phyloP scores from a whole-genome alignment of 108 stramenopile genomes.

The Nannochloropsis granulata region DNA sequence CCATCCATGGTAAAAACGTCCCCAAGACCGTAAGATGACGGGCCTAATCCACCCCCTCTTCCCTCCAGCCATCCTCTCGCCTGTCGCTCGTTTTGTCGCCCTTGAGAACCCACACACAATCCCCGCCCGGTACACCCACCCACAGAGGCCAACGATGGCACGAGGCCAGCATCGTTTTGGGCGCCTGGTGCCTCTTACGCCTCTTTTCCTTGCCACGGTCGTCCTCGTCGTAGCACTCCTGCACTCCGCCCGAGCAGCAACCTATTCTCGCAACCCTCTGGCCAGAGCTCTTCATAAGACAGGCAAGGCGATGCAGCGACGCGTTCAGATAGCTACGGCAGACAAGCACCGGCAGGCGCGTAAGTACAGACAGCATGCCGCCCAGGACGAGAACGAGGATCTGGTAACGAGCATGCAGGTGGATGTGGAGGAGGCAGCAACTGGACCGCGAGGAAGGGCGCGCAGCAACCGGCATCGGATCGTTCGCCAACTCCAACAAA shows the following conservation, averaged over 20 bases:
- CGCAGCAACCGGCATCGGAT: neutral
- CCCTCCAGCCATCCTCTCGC: too few species aligned
- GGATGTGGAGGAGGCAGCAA: neutral
- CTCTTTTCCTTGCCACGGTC: too few species aligned
- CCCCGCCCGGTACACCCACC: too few species aligned
- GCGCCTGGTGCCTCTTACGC: too few species aligned
- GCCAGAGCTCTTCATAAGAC: neutral
- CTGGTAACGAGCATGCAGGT: neutral
- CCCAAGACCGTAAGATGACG: too few species aligned
- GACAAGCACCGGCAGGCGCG: neutral
- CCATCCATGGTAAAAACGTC: too few species aligned
- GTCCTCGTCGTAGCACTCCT: too few species aligned
- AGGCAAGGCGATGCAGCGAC: neutral
- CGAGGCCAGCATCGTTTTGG: too few species aligned
- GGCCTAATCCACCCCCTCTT: too few species aligned
- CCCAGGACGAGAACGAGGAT: neutral
- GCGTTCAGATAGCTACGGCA: neutral
- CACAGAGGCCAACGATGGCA: too few species aligned
- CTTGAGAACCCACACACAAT: too few species aligned
- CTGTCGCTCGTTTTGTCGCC: too few species aligned
- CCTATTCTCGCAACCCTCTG: neutral
- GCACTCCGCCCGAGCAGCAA: neutral
- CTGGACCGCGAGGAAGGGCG: neutral
- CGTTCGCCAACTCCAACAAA: neutral
- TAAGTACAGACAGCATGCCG: neutral